Percentiles rank a stretch among this genome's conserved stretches.
Conservation (phyloP, 1,139 yeast species). For the Suhomyces atakaporum region DNA sequence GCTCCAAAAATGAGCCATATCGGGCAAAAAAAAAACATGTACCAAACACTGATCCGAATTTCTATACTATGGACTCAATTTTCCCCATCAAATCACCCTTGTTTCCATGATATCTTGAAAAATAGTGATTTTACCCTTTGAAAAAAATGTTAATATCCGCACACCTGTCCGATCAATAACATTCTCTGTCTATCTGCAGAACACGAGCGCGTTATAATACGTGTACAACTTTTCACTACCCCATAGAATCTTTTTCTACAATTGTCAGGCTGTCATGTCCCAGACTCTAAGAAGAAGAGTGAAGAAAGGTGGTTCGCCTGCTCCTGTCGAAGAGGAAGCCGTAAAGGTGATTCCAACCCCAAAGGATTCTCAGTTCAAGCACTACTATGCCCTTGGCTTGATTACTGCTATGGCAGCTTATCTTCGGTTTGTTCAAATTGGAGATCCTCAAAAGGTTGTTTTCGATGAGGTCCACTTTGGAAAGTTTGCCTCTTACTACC, state of each 20-base stretch:
- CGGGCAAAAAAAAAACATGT: too few species aligned
- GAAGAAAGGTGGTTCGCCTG: conserved; percentile 11
- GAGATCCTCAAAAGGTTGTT: conserved; percentile 83
- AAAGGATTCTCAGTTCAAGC: conserved; percentile 35
- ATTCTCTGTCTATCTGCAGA: too few species aligned
- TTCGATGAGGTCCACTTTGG: conserved; percentile 99
- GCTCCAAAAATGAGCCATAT: too few species aligned
- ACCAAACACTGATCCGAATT: too few species aligned
- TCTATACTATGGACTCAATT: too few species aligned
- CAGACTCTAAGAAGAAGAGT: conserved; percentile 31
- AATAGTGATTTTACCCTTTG: too few species aligned
- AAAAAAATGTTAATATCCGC: too few species aligned
- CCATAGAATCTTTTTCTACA: background rate
- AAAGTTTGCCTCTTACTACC: conserved; percentile 86
- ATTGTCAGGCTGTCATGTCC: conserved; percentile 21
- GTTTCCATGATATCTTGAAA: too few species aligned
- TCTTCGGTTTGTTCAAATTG: conserved; percentile 70
- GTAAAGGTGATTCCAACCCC: conserved; percentile 7
- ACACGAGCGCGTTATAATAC: conserved; percentile 1
- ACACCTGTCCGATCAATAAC: too few species aligned
- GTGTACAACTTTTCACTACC: conserved; percentile 17
- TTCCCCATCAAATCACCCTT: too few species aligned
- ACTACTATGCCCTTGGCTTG: conserved; percentile 43
- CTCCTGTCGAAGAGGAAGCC: conserved; percentile 7
- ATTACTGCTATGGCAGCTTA: conserved; percentile 68